Conservation (phyloP, 179 eudicot species). For the Pouteria campechiana region DNA sequence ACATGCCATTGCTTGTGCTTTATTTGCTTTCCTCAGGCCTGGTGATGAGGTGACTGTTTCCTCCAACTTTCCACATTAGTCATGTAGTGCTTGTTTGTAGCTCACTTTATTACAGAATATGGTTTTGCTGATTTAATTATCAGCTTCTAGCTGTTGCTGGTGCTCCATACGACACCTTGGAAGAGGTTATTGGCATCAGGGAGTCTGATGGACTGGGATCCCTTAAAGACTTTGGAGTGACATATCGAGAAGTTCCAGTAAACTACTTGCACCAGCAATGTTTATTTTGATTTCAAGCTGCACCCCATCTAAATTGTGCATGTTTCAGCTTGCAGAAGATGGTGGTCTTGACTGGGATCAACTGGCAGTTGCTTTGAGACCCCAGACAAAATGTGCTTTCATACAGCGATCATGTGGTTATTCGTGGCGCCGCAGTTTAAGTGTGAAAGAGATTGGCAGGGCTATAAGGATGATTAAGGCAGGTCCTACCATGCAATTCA, state of each 20-base stretch:
- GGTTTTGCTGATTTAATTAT: conserved; percentile 18
- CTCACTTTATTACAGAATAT: neutral
- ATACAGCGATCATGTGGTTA: conserved; percentile 97
- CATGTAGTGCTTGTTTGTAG: neutral
- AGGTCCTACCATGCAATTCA: too few relatives aligned
- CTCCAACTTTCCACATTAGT: neutral
- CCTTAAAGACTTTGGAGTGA: conserved; percentile 74
- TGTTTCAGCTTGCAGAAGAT: conserved; percentile 67
- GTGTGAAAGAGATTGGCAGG: conserved; percentile 78
- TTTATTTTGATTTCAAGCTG: neutral
- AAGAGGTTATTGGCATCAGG: conserved; percentile 94
- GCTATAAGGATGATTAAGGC: conserved; percentile 87
- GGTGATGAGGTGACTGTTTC: conserved; percentile 62
- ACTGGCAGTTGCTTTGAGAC: conserved; percentile 46
- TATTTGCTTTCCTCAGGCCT: conserved; percentile 92
- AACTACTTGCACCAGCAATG: conserved; percentile 2
- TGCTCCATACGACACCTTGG: conserved; percentile 93
- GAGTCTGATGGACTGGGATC: conserved; percentile 76
- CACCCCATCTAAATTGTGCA: neutral
- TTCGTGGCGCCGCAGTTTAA: conserved; percentile 92
- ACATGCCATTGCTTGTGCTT: conserved; percentile 96
- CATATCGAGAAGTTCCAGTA: conserved; percentile 79
- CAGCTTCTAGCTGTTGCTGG: conserved; percentile 99
- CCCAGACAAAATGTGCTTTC: conserved; percentile 87
- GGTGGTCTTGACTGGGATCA: conserved; percentile 88